phyloP scores from a whole-genome alignment of 495 filamentous ascomycete species.

The Xylaria flabelliformis region DNA sequence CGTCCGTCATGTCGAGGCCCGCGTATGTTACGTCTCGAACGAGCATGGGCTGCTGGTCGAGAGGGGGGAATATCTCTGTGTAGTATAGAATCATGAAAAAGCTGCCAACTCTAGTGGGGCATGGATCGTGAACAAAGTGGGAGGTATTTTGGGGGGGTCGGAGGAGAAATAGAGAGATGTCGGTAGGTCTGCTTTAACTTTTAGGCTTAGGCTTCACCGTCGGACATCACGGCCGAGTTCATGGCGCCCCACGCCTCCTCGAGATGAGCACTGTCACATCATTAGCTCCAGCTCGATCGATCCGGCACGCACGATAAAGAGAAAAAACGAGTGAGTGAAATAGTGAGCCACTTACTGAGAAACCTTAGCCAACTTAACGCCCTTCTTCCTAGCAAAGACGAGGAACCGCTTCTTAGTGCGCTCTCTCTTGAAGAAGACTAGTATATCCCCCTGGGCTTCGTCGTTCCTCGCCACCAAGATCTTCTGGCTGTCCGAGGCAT shows the following conservation, averaged over 20 bases:
- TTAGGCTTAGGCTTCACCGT: slow-evolving; percentile 30
- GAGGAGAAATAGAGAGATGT: too few relatives aligned
- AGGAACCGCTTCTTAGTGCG: slow-evolving; percentile 56
- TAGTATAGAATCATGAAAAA: slow-evolving; percentile 11
- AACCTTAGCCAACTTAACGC: slow-evolving; percentile 45
- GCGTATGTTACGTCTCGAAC: slow-evolving; percentile 14
- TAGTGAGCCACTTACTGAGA: slow-evolving; percentile 36
- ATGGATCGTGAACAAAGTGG: background rate
- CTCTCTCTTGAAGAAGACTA: slow-evolving; percentile 53
- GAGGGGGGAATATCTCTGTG: slow-evolving; percentile 5
- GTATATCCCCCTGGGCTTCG: slow-evolving; percentile 41
- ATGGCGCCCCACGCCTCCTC: slow-evolving; percentile 37
- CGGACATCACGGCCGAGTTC: slow-evolving; percentile 35
- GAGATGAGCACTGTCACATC: slow-evolving; percentile 25
- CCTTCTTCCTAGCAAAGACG: slow-evolving; percentile 46
- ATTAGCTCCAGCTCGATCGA: slow-evolving; percentile 23
- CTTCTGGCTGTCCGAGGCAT: slow-evolving; percentile 40
- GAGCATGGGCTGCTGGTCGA: background rate
- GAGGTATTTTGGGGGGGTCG: background rate
- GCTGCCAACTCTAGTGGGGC: slow-evolving; percentile 21
- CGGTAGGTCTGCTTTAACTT: too few relatives aligned
- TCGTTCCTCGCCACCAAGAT: slow-evolving; percentile 42
- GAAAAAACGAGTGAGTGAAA: background rate
- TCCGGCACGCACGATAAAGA: background rate
- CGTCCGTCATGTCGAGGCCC: slow-evolving; percentile 9